Conservation (phyloP, 192 early-diverging fungal genomes). For the Dissophora ornata region DNA sequence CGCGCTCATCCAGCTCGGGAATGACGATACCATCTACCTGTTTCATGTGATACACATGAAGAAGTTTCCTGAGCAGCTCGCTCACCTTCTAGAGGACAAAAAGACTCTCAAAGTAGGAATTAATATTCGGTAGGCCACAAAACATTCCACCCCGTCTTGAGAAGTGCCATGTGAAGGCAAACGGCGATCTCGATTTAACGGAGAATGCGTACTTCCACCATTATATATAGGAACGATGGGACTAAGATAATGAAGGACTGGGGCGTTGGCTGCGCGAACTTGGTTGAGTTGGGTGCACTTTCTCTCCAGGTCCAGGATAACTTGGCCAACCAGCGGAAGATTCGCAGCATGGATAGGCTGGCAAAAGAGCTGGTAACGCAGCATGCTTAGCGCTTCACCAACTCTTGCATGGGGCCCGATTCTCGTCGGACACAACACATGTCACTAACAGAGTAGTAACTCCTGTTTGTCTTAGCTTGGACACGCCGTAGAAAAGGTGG, state of each 20-base stretch:
- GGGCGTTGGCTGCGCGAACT: conserved; percentile 31
- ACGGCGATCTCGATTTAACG: background rate
- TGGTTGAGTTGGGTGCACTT: conserved; percentile 38
- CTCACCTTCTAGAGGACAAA: conserved; percentile 25
- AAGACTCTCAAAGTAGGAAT: conserved; percentile 42
- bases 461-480: conserved; percentile 41
- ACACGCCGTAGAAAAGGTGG: conserved; percentile 26
- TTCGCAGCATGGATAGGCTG: conserved; percentile 38
- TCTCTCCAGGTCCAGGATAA: conserved; percentile 27
- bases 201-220: no score
- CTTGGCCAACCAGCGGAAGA: background rate
- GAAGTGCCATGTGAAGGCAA: no score
- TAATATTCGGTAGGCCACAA: conserved; percentile 44
- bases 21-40: conserved; percentile 36
- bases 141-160: no score
- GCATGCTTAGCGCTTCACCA: background rate
- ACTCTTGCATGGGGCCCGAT: background rate
- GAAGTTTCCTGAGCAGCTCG: conserved; percentile 25
- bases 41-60: conserved; percentile 49
- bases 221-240: conserved; percentile 32
- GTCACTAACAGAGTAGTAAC: no score
- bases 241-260: conserved; percentile 48
- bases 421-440: no score
- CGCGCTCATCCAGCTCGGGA: conserved; percentile 40
- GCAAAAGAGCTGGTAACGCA: conserved; percentile 38